Evolutionary conservation across 148 eudicot species (phyloP).

Genomic region (Diospyros kaki): DNA sequence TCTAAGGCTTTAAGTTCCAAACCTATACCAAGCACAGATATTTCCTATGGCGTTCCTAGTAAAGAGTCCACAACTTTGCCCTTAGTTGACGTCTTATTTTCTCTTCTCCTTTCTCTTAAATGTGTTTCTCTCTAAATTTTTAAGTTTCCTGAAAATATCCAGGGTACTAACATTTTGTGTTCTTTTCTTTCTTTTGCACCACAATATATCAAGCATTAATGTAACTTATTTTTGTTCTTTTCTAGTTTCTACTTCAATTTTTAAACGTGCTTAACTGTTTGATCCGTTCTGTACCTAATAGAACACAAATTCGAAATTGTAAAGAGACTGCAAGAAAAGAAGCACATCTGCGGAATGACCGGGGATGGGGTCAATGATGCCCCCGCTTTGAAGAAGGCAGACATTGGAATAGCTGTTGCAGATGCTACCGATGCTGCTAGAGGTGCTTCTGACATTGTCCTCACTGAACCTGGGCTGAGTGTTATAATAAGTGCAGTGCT

Average conservation of each 20-base stretch:
- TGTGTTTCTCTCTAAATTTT: not conserved
- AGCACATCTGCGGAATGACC: constrained; percentile 84
- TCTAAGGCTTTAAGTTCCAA: no score
- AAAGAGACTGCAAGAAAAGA: constrained; percentile 62
- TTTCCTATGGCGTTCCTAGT: no score
- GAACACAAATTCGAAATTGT: constrained; percentile 86
- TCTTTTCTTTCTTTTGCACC: no score
- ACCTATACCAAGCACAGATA: no score
- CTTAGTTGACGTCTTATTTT: not conserved
- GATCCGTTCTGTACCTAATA: constrained; percentile 3
- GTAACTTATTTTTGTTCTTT: not conserved
- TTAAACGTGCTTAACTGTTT: not conserved
- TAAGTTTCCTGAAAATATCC: not conserved
- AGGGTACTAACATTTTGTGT: not conserved
- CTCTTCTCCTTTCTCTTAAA: not conserved
- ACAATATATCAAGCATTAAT: no score
- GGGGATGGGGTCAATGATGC: constrained; percentile 93
- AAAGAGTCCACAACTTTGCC: no score
- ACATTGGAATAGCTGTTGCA: constrained; percentile 71
- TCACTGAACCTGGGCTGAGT: constrained; percentile 76
- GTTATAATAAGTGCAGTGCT: constrained; percentile 74
- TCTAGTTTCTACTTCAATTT: not conserved
- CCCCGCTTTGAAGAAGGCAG: constrained; percentile 79
- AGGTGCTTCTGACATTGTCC: constrained; percentile 70
- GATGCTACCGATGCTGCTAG: constrained; percentile 80